These are phyloP conservation scores for Boletus pseudo-olivaceus DNA, from an alignment of 768 basidiomycete genomes.

Conservation along the genomic window DNA sequence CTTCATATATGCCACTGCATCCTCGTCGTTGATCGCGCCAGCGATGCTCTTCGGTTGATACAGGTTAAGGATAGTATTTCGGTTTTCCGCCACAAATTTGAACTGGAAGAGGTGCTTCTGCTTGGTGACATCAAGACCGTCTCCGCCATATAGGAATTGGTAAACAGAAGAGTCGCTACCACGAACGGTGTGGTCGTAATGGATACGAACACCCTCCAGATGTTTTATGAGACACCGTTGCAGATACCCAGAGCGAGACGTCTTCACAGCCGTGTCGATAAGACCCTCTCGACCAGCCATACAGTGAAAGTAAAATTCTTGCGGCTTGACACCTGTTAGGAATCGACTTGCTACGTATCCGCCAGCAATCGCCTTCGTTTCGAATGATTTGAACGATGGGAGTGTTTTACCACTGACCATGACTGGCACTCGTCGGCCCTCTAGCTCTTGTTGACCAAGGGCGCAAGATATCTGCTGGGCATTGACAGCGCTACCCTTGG, in stretches of 20 bases:
- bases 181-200: slow-evolving; percentile 97
- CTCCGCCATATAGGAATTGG: slow-evolving; percentile 97
- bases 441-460: slow-evolving; percentile 95
- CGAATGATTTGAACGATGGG: slow-evolving; percentile 94
- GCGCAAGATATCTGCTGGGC: slow-evolving; percentile 98
- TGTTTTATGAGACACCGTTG: slow-evolving; percentile 99
- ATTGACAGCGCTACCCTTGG: slow-evolving; percentile 97
- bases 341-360: slow-evolving; percentile 98
- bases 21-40: slow-evolving; percentile 58
- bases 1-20: slow-evolving; percentile 81
- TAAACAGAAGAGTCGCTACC: slow-evolving; percentile 91
- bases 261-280: slow-evolving; percentile 99
- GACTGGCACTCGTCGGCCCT: slow-evolving; percentile 96
- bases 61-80: slow-evolving; percentile 69
- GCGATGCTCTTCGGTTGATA: slow-evolving; percentile 59
- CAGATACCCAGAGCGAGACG: slow-evolving; percentile 95
- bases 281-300: slow-evolving; percentile 99
- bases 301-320: slow-evolving; percentile 99
- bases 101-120: slow-evolving; percentile 95
- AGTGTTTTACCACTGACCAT: slow-evolving; percentile 99
- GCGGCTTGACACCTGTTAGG: slow-evolving; percentile 95
- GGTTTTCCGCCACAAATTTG: slow-evolving; percentile 89
- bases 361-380: slow-evolving; percentile 97
- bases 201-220: slow-evolving; percentile 91
- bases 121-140: slow-evolving; percentile 93